Evolutionary conservation across 225 moss, liverwort and hornwort genomes (phyloP).

Genomic region (Sphagnum contortum): DNA sequence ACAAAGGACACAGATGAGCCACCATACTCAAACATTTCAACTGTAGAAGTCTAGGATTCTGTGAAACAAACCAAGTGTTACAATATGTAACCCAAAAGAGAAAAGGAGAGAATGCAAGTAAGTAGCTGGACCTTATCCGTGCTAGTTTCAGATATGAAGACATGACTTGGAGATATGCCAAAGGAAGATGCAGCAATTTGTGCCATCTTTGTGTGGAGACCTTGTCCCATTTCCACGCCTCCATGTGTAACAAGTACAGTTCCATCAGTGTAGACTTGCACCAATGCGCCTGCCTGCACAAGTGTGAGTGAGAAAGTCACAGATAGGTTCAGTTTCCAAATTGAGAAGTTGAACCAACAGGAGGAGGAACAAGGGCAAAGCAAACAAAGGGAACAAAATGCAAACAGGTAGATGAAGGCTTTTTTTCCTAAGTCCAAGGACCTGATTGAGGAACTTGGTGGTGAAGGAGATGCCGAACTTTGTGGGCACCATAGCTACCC

Average conservation of each 20-base stretch:
- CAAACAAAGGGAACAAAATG: too few relatives aligned
- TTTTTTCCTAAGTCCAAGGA: conserved; percentile 3
- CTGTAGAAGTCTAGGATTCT: too few relatives aligned
- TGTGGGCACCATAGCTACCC: conserved; percentile 83
- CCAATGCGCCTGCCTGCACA: conserved; percentile 81
- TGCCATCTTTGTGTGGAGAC: conserved; percentile 92
- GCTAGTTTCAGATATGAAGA: conserved; percentile 89
- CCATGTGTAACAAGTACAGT: conserved; percentile 93
- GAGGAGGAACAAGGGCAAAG: too few relatives aligned
- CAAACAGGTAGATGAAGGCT: background rate
- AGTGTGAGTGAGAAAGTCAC: background rate
- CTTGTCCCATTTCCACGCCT: conserved; percentile 98
- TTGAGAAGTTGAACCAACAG: too few relatives aligned
- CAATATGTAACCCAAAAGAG: too few relatives aligned
- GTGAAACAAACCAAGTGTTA: too few relatives aligned
- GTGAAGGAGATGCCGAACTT: conserved; percentile 99
- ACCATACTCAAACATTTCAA: too few relatives aligned
- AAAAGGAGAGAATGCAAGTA: too few relatives aligned
- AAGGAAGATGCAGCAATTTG: conserved; percentile 83
- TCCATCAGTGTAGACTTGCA: conserved; percentile 94
- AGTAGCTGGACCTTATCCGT: conserved; percentile 63
- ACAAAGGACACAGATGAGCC: too few relatives aligned
- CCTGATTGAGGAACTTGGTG: conserved; percentile 94
- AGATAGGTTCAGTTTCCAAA: too few relatives aligned
- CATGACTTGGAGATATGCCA: conserved; percentile 49